Evolutionary conservation across 2,329 filamentous ascomycete species (phyloP).

Genomic region (Ascochyta koolunga): DNA sequence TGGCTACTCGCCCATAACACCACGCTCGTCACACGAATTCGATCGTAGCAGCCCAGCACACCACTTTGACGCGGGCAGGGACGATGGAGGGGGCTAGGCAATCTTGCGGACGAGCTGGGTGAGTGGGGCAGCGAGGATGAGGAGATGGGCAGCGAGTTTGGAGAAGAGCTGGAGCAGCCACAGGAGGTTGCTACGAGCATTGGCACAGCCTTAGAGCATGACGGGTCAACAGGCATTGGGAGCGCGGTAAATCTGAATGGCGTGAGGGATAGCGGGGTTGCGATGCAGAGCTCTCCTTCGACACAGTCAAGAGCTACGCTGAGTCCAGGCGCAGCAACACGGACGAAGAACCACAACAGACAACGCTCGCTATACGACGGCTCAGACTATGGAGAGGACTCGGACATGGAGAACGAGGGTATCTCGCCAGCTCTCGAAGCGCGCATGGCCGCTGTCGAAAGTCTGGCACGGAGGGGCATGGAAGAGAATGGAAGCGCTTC

Average conservation of each 20-base stretch:
- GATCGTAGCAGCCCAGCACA: conserved; percentile 49
- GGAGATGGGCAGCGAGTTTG: conserved; percentile 52
- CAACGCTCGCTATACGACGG: conserved; percentile 68
- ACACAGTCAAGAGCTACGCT: conserved; percentile 42
- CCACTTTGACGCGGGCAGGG: conserved; percentile 43
- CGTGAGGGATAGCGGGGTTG: conserved; percentile 55
- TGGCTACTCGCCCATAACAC: conserved; percentile 54
- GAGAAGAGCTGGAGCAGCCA: conserved; percentile 39
- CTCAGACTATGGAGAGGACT: conserved; percentile 75
- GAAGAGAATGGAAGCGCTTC: conserved; percentile 69
- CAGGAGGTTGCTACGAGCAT: conserved; percentile 32
- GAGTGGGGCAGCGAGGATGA: conserved; percentile 67
- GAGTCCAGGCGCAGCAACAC: conserved; percentile 46
- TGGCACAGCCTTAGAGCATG: conserved; percentile 44
- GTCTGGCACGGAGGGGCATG: conserved; percentile 65
- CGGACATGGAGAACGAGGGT: conserved; percentile 70
- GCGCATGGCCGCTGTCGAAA: conserved; percentile 75
- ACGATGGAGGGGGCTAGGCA: conserved; percentile 68
- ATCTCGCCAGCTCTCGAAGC: conserved; percentile 70
- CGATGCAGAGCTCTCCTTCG: conserved; percentile 50
- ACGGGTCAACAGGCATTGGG: conserved; percentile 36
- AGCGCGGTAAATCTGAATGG: conserved; percentile 34
- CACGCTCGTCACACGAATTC: conserved; percentile 49
- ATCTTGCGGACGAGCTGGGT: conserved; percentile 80
- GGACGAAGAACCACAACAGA: conserved; percentile 47